These are phyloP conservation scores for Pseudogymnoascus sp. DNA, from an alignment of 2,329 filamentous ascomycete species.

Conservation along the genomic window DNA sequence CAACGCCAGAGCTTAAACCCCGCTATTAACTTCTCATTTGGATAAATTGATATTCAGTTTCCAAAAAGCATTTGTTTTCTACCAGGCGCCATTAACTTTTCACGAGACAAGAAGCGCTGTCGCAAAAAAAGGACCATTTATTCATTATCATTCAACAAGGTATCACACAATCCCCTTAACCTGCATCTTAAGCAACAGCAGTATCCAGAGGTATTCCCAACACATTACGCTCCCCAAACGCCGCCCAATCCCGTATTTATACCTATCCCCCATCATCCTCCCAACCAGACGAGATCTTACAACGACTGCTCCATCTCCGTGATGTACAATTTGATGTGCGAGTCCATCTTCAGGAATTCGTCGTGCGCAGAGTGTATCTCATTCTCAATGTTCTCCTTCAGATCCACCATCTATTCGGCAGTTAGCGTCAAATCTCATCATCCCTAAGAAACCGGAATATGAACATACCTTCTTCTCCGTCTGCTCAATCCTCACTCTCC, in stretches of 20 bases:
- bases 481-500: constrained; percentile 90
- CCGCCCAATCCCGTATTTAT: not conserved
- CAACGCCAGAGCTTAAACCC: not conserved
- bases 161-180: not conserved
- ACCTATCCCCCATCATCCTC: not conserved
- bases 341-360: constrained; percentile 95
- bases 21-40: not conserved
- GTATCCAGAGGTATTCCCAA: constrained; percentile 1
- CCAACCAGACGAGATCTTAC: not conserved
- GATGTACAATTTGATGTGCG: constrained; percentile 95
- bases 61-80: not conserved
- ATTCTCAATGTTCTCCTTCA: constrained; percentile 95
- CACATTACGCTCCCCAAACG: constrained; percentile 4
- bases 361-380: constrained; percentile 86
- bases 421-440: constrained; percentile 24
- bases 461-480: constrained; percentile 87
- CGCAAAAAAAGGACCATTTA: not conserved
- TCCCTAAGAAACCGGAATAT: constrained; percentile 3
- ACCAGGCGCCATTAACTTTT: not conserved
- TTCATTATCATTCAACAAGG: constrained; percentile 2
- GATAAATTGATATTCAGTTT: not conserved
- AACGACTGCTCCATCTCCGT: constrained; percentile 96
- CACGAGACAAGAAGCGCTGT: not conserved
- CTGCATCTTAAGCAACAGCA: not conserved
- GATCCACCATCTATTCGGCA: constrained; percentile 71